Conservation (phyloP, 495 filamentous ascomycete species). For the Schizothecium vesticola region DNA sequence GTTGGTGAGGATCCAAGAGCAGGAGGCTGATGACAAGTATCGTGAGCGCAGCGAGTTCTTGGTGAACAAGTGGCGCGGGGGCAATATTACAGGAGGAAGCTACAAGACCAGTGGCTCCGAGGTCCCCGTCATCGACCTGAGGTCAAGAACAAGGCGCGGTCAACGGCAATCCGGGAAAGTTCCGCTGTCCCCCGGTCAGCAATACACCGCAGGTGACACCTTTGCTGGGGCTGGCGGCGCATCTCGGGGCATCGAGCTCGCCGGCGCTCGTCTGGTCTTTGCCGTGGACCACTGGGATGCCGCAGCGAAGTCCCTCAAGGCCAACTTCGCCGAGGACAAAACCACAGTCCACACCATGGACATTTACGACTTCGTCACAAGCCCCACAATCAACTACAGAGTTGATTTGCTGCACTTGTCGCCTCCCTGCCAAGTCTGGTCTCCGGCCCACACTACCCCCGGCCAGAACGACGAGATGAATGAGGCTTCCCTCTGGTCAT, state of each 20-base stretch:
- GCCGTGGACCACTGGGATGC: slow-evolving; percentile 55
- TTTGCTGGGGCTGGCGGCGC: slow-evolving; percentile 77
- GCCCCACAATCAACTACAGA: slow-evolving; percentile 19
- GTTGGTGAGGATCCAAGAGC: slow-evolving; percentile 19
- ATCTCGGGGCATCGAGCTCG: slow-evolving; percentile 59
- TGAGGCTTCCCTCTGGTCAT: slow-evolving; percentile 62
- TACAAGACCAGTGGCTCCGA: slow-evolving; percentile 3
- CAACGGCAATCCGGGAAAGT: background rate
- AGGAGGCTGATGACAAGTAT: slow-evolving; percentile 18
- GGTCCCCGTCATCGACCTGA: slow-evolving; percentile 7
- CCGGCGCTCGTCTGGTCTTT: slow-evolving; percentile 56
- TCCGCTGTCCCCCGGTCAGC: slow-evolving; percentile 22
- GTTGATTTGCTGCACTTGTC: slow-evolving; percentile 77
- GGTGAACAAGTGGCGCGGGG: slow-evolving; percentile 36
- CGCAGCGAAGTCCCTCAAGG: slow-evolving; percentile 52
- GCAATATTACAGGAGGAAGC: slow-evolving; percentile 33
- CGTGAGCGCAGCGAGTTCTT: slow-evolving; percentile 4
- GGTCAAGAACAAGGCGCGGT: background rate
- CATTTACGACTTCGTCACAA: slow-evolving; percentile 44
- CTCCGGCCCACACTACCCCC: slow-evolving; percentile 63
- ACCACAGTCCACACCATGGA: slow-evolving; percentile 34
- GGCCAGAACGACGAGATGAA: slow-evolving; percentile 69
- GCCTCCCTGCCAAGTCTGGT: slow-evolving; percentile 81
- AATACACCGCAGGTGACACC: slow-evolving; percentile 63
- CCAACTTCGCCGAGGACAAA: slow-evolving; percentile 52